Conservation (phyloP, 2,329 filamentous ascomycete genomes). For the Exserohilum turcica region DNA sequence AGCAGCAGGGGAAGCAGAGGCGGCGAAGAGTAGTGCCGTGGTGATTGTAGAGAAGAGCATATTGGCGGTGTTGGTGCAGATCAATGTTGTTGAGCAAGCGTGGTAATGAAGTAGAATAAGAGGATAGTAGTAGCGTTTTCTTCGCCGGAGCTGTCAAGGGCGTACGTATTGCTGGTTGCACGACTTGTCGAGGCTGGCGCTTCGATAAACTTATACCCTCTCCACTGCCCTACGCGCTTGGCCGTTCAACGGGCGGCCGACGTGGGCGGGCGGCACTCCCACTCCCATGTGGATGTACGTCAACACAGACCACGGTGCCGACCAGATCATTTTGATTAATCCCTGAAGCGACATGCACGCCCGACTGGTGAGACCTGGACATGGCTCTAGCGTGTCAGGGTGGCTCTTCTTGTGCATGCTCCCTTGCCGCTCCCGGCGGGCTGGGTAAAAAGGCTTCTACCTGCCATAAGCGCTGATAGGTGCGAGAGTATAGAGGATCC, state of each 20-base stretch:
- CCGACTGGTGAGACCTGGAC: constrained; percentile 40
- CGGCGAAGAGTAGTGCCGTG: constrained; percentile 27
- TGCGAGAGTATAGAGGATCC: constrained; percentile 23
- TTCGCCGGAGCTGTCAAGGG: constrained; percentile 18
- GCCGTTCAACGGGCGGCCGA: constrained; percentile 37
- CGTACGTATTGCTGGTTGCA: constrained; percentile 22
- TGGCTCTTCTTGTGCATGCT: constrained; percentile 24
- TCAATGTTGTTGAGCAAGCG: background rate
- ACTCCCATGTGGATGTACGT: constrained; percentile 38
- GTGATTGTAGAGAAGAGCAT: constrained; percentile 41
- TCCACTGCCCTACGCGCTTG: constrained; percentile 24
- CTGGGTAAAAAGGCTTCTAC: constrained; percentile 33
- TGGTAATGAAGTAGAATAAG: background rate
- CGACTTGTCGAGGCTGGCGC: constrained; percentile 23
- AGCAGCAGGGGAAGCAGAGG: constrained; percentile 19
- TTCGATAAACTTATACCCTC: constrained; percentile 38
- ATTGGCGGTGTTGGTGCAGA: constrained; percentile 6
- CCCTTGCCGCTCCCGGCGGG: constrained; percentile 29
- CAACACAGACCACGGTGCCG: constrained; percentile 29
- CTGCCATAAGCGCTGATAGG: constrained; percentile 39
- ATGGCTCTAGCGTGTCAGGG: constrained; percentile 36
- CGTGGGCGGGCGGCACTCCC: constrained; percentile 34
- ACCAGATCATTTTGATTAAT: constrained; percentile 19
- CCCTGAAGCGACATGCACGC: constrained; percentile 37
- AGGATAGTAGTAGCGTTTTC: background rate